Percentiles rank a stretch among this genome's conserved stretches.
These are phyloP conservation scores for Tuber melanosporum DNA, from an alignment of 495 filamentous ascomycete genomes.

Conservation along the genomic window DNA sequence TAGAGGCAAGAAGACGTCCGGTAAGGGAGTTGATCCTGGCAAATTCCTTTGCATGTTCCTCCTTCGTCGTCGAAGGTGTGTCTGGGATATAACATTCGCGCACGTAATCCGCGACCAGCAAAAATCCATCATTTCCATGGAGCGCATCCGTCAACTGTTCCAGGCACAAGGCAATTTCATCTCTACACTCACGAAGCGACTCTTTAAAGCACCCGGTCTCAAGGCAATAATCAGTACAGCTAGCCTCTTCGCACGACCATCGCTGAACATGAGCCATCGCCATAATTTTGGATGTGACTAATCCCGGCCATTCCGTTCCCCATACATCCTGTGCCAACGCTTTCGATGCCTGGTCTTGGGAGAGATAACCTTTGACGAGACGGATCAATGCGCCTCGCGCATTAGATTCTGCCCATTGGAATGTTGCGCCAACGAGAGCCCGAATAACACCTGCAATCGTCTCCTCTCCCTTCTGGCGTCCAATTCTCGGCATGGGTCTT, in stretches of 20 bases:
- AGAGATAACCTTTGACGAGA: constrained; percentile 29
- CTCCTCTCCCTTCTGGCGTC: constrained; percentile 21
- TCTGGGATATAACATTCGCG: constrained; percentile 30
- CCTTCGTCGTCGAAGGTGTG: background rate
- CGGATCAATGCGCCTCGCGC: constrained; percentile 9
- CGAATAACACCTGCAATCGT: constrained; percentile 18
- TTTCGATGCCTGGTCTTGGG: constrained; percentile 14
- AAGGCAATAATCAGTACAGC: background rate
- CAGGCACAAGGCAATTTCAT: constrained; percentile 25
- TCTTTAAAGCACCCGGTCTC: constrained; percentile 20
- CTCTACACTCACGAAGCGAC: background rate
- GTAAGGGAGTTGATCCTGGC: constrained; percentile 22
- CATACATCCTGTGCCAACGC: constrained; percentile 26
- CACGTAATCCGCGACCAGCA: constrained; percentile 27
- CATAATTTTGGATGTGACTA: constrained; percentile 28
- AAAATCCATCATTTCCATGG: constrained; percentile 21
- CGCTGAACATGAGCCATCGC: constrained; percentile 28
- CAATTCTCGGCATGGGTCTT: background rate
- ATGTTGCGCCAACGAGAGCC: constrained; percentile 14
- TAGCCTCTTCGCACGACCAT: background rate
- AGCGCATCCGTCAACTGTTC: constrained; percentile 8
- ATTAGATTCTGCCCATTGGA: constrained; percentile 8
- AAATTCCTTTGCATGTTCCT: constrained; percentile 2
- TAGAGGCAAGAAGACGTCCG: constrained; percentile 16
- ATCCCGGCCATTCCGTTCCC: constrained; percentile 14